Evolutionary conservation across 331 rosid species (phyloP).

Genomic region (Malus hybrid): DNA sequence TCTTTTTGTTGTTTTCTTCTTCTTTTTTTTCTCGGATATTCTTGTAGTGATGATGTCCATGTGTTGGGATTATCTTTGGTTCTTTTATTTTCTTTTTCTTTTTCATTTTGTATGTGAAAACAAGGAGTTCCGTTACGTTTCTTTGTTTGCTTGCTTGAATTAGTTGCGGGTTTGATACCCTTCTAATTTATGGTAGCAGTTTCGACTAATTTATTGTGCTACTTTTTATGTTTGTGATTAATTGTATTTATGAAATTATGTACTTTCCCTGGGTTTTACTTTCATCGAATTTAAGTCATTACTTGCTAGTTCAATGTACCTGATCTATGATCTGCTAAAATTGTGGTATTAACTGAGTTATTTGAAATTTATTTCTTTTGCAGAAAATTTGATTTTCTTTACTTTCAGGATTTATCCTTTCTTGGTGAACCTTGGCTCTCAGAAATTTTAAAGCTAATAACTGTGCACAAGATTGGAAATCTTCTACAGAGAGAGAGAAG

Average conservation of each 20-base stretch:
- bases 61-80: background rate
- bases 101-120: background rate
- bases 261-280: background rate
- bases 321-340: background rate
- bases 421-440: background rate
- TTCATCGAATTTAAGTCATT: background rate
- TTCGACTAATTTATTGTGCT: background rate
- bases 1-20: background rate
- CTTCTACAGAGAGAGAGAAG: no score
- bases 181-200: background rate
- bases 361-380: background rate
- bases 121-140: background rate
- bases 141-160: no score
- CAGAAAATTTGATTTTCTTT: background rate
- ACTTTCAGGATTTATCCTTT: background rate
- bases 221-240: background rate
- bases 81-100: no score
- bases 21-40: background rate
- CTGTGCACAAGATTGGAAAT: slow-evolving; percentile 1
- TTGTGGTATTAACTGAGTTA: background rate
- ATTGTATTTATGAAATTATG: background rate
- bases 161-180: background rate
- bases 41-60: background rate
- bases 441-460: background rate
- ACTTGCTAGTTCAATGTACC: slow-evolving; percentile 5